These are phyloP conservation scores for Setaria italica DNA, from an alignment of 202 grass and related monocot species.

Conservation along the genomic window DNA sequence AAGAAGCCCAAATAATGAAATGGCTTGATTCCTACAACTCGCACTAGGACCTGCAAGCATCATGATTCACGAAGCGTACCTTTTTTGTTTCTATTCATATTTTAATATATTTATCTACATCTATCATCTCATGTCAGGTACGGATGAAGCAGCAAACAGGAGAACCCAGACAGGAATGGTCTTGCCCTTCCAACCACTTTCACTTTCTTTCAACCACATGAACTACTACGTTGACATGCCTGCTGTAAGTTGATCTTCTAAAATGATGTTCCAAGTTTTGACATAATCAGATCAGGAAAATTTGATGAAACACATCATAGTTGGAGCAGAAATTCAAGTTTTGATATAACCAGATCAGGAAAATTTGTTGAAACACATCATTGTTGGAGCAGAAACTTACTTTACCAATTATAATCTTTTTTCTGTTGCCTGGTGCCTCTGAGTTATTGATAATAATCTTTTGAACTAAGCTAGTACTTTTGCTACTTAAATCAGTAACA, in stretches of 20 bases:
- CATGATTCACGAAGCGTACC: not conserved
- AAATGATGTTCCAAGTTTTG: conserved; percentile 22
- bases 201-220: conserved; percentile 80
- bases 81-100: not conserved
- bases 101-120: not conserved
- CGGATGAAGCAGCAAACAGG: conserved; percentile 15
- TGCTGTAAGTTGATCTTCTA: conserved; percentile 63
- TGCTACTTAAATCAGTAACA: not conserved
- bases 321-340: not conserved
- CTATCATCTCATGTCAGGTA: conserved; percentile 31
- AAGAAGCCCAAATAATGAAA: conserved; percentile 19
- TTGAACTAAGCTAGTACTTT: conserved; percentile 24
- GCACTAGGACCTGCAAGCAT: not conserved
- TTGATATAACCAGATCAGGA: not conserved
- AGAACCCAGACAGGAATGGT: conserved; percentile 53
- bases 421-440: not conserved
- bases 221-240: conserved; percentile 94
- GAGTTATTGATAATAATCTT: not conserved
- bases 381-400: not conserved
- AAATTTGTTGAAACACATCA: conserved; percentile 5
- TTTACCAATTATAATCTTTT: not conserved
- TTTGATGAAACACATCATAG: not conserved
- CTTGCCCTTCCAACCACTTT: conserved; percentile 88
- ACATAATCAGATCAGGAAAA: conserved; percentile 2
- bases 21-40: not conserved